Base-by-base conservation (phyloP, 192 early-diverging fungal species). In the Linnemannia hyalina region DNA sequence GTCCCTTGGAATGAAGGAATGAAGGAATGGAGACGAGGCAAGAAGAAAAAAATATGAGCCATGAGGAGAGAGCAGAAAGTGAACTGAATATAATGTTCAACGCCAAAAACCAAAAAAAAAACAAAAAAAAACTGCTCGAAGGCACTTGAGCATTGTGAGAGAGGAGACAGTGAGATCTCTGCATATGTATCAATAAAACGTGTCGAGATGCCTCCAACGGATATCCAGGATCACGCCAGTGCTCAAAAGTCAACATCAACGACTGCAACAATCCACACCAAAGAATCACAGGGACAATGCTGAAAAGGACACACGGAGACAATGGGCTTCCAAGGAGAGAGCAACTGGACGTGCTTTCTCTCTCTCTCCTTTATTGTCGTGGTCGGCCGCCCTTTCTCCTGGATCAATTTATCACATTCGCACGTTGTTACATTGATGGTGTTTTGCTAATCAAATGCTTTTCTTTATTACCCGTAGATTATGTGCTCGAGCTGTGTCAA, bases 401-500 rank as follows among this genome's bases (percentile, higher is more conserved):
- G 60, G 60, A 65, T 65, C 29, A 65, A 65, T 65, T 65, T 65
- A 65, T 65, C 26, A 15, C 29, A 6, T 65, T 65, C 32, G 60
- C 26, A 65, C 60, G 60, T 65, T 65, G 60, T 26, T 26, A 3
- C 29, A 15, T 29, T 26, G 23, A 60, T 60, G 29, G 11, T 63
- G 60, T 65, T 65, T 32, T 65, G 44, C 20, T 60, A 47, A 47
- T 20, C 76, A 70, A 52, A 18, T 68, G 47, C 29, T 29, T 70
- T 41, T 81, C 13, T 73, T 52, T 71, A 23, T 70, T 73, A 15
- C 7, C 29, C 41, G 35, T 87, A 93, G 92, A 99, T 74, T 99
- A 97, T 91, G 95, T 98, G 23, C 89, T 99, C 18, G 97, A 99
- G 87, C 80, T 96, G 74, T 97, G 96, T 16, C 89, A 91, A 54